Conservation (phyloP, 768 basidiomycete genomes). For the Cystobasidium tubakii region DNA sequence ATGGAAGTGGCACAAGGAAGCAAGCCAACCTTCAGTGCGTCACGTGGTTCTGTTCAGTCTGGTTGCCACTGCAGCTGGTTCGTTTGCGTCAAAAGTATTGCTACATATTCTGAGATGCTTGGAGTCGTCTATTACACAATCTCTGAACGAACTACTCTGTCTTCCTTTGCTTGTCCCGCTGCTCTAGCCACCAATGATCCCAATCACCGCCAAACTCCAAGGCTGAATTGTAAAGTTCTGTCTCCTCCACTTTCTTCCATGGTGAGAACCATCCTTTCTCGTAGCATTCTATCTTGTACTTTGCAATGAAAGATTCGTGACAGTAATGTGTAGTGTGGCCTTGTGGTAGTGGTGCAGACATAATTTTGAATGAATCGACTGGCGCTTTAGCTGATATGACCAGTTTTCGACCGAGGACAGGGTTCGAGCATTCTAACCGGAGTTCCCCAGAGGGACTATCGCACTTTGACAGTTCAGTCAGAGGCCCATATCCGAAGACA, state of each 20-base stretch:
- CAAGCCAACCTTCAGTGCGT: no score
- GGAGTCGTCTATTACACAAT: no score
- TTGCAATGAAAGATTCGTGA: constrained; percentile 13
- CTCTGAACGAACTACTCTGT: no score
- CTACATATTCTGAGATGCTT: no score
- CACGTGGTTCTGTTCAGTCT: no score
- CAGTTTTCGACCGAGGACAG: constrained; percentile 17
- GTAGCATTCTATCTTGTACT: constrained; percentile 4
- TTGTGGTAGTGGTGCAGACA: constrained; percentile 22
- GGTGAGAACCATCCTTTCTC: constrained; percentile 22
- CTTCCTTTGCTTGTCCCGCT: no score
- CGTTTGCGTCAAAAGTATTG: no score
- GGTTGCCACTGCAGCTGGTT: no score
- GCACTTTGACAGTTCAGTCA: not conserved
- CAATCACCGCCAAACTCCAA: constrained; percentile 31
- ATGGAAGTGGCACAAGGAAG: no score
- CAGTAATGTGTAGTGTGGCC: constrained; percentile 28
- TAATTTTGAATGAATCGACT: constrained; percentile 2
- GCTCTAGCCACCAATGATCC: constrained; percentile 32
- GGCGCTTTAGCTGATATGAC: constrained; percentile 9
- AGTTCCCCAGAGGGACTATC: not conserved
- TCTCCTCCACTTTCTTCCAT: constrained; percentile 18
- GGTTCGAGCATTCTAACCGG: constrained; percentile 18
- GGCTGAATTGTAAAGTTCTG: constrained; percentile 1
- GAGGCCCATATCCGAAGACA: constrained; percentile 2